phyloP scores from a whole-genome alignment of 768 basidiomycete species.

The Asterophora parasitica region DNA sequence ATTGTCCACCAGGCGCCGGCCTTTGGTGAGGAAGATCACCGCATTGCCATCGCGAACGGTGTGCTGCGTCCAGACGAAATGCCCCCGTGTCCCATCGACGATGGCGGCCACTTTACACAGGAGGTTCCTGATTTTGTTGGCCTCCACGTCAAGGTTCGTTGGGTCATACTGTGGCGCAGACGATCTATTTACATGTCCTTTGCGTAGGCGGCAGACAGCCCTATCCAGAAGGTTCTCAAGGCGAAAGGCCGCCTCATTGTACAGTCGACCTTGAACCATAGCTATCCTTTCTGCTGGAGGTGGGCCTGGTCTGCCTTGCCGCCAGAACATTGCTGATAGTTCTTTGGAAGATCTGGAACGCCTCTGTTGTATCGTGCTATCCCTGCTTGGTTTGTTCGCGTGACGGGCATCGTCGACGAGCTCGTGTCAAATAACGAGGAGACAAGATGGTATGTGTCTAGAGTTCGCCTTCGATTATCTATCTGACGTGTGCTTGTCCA shows the following conservation, averaged over 20 bases:
- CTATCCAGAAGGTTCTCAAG: slow-evolving; percentile 88
- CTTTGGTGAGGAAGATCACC: slow-evolving; percentile 98
- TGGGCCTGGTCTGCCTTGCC: slow-evolving; percentile 24
- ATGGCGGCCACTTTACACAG: slow-evolving; percentile 79
- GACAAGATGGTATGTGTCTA: slow-evolving; percentile 72
- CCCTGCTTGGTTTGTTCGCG: slow-evolving; percentile 93
- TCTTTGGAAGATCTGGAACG: slow-evolving; percentile 72
- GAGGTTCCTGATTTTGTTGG: slow-evolving; percentile 91
- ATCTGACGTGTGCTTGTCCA: slow-evolving; percentile 26
- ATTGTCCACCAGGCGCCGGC: slow-evolving; percentile 99
- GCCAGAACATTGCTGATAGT: not conserved
- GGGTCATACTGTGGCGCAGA: not conserved
- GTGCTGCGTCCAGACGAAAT: slow-evolving; percentile 84
- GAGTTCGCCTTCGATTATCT: not conserved
- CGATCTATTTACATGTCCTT: not conserved
- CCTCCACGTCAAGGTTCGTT: slow-evolving; percentile 76
- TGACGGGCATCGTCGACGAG: slow-evolving; percentile 77
- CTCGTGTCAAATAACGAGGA: slow-evolving; percentile 87
- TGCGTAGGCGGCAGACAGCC: slow-evolving; percentile 84
- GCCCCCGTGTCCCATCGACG: slow-evolving; percentile 95
- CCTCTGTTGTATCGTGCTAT: slow-evolving; percentile 95
- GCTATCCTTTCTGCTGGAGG: slow-evolving; percentile 99
- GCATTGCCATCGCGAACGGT: slow-evolving; percentile 80
- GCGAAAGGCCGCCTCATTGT: slow-evolving; percentile 83
- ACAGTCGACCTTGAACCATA: slow-evolving; percentile 82